Base-by-base conservation (phyloP, 2,329 filamentous ascomycete species). In the Talaromyces verruculosus region DNA sequence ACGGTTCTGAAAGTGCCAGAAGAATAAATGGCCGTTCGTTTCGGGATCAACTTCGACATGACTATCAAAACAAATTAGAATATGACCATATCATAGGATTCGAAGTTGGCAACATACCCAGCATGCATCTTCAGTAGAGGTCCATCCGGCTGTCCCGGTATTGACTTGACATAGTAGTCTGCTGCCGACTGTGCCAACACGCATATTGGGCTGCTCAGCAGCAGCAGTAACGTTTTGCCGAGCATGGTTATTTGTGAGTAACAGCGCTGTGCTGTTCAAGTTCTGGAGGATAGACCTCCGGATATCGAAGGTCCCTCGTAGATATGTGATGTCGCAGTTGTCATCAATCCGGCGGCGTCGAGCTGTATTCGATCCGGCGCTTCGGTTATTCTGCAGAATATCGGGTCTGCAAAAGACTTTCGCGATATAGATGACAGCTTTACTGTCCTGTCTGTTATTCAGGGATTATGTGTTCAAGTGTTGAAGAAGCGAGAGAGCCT, bases 1-100 rank as follows among this genome's bases (percentile, higher is more conserved):
- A 71, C 91, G 87, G 76, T 98, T 98, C 76, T 97, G 88, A 76
- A 91, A 97, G 75, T 97, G 92, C 95, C 95, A 99, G 84, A 99
- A 99, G 84, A 98, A 99, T 19, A 99, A 81, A 78, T 98, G 96
- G 71, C 92, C 94, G 76, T 98, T 92, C 77, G 90, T 87, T 70
- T 92, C 89, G 22, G 90, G 87, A 39, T 89, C 91, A 73, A 99
- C 85, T 80, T 98, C 93, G 77, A 99, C 90, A 81, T 99, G 95
- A 64, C 93, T 97, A 76, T 35, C 33, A 35, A 41, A 41, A 41
- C 25, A 19, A 13, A 35, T 58, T 49, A 57, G 41, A n/a, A n/a
- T 13, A 49, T 11, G 41, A 19, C 5, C n/a, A n/a, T n/a, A n/a
- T n/a, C n/a, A n/a, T n/a, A n/a, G n/a, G n/a, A n/a, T n/a, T n/a